Evolutionary conservation across 192 early-diverging fungal genomes (phyloP).

Genomic region (Coemansia sp.): DNA sequence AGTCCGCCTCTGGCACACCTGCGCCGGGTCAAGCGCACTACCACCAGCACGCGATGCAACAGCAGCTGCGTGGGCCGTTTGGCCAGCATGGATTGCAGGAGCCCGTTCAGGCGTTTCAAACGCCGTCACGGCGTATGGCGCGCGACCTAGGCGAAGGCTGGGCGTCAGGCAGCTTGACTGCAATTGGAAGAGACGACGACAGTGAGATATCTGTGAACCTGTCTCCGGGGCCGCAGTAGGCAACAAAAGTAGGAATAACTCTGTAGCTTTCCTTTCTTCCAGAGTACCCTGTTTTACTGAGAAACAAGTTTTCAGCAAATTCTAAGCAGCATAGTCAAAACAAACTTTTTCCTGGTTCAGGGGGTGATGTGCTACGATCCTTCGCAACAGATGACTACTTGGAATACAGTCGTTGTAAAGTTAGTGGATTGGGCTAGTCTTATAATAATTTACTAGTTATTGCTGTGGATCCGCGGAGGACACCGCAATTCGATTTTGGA

Average conservation of each 20-base stretch:
- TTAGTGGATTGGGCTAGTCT: too few species aligned
- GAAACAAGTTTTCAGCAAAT: neutral
- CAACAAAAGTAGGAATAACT: slow-evolving; percentile 10
- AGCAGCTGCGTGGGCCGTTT: slow-evolving; percentile 4
- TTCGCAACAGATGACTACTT: too few species aligned
- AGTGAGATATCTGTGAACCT: slow-evolving; percentile 47
- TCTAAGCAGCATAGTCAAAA: neutral
- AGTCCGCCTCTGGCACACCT: slow-evolving; percentile 1
- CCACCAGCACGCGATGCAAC: slow-evolving; percentile 5
- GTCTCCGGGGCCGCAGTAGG: slow-evolving; percentile 28
- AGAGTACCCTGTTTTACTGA: neutral
- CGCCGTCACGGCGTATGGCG: neutral
- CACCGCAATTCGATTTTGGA: too few species aligned
- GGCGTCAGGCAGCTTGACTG: neutral
- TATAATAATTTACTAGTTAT: too few species aligned
- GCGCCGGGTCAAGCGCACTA: slow-evolving; percentile 10
- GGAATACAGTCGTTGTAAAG: too few species aligned
- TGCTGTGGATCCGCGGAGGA: too few species aligned
- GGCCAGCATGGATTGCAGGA: slow-evolving; percentile 6
- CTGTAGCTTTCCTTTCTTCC: neutral
- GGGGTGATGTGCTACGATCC: too few species aligned
- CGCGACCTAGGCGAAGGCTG: neutral
- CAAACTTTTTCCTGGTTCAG: neutral
- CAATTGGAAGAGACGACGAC: slow-evolving; percentile 30
- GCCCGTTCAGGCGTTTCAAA: slow-evolving; percentile 3